Evolutionary conservation across 768 basidiomycete species (phyloP).

Genomic region (Panaeolus papilionaceus): DNA sequence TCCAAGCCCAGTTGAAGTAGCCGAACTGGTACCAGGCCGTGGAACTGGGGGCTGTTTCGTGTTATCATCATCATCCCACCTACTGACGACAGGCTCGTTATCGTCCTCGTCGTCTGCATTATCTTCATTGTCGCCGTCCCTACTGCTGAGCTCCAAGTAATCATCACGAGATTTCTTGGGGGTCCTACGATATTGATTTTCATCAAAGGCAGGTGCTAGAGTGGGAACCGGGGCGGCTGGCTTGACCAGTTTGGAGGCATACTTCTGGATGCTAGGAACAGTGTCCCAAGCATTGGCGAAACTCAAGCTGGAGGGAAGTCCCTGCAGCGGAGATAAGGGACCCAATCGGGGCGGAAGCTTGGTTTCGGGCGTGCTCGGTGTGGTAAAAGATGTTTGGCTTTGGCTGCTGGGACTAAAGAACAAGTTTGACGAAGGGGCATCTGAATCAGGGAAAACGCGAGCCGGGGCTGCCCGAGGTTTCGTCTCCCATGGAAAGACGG

Average conservation of each 20-base stretch:
- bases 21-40: background rate
- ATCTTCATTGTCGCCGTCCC: conserved; percentile 85
- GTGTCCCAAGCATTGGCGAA: conserved; percentile 89
- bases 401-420: conserved; percentile 43
- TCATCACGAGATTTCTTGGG: conserved; percentile 56
- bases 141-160: conserved; percentile 69
- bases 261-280: conserved; percentile 79
- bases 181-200: conserved; percentile 44
- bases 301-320: conserved; percentile 62
- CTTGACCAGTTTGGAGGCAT: conserved; percentile 66
- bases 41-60: conserved; percentile 32
- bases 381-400: conserved; percentile 43
- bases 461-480: conserved; percentile 68
- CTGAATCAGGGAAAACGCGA: conserved; percentile 76
- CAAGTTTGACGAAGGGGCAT: conserved; percentile 56
- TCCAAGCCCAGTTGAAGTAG: background rate
- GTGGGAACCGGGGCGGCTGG: conserved; percentile 47
- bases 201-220: conserved; percentile 58
- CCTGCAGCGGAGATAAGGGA: conserved; percentile 49
- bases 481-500: conserved; percentile 96
- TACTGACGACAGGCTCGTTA: conserved; percentile 39
- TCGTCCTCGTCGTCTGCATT: conserved; percentile 68
- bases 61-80: conserved; percentile 42
- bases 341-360: conserved; percentile 30
- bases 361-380: conserved; percentile 44